Evolutionary conservation across 1,284 basidiomycete species (phyloP).

Genomic region (Pseudozyma hubeiensis): DNA sequence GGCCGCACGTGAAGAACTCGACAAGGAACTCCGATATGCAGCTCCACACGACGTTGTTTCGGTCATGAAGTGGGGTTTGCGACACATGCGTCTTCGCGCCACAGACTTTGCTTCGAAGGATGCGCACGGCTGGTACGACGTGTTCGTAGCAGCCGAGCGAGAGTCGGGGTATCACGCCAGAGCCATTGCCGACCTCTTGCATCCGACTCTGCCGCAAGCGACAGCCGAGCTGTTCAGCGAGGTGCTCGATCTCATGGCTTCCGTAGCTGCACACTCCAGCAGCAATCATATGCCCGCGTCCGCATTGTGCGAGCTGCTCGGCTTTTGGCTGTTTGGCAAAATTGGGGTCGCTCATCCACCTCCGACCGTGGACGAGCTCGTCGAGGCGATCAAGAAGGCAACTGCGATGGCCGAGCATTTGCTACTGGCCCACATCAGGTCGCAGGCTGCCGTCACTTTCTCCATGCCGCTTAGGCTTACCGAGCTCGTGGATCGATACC

Average conservation of each 20-base stretch:
- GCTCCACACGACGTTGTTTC: conserved; percentile 51
- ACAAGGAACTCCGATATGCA: conserved; percentile 51
- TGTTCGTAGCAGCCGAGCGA: conserved; percentile 48
- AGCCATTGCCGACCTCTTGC: conserved; percentile 46
- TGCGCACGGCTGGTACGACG: conserved; percentile 46
- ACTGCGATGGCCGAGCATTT: conserved; percentile 51
- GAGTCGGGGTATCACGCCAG: conserved; percentile 31
- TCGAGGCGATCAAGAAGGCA: conserved; percentile 13
- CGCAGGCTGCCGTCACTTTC: conserved; percentile 49
- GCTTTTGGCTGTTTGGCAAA: conserved; percentile 58
- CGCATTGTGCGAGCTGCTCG: conserved; percentile 39
- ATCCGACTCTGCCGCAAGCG: conserved; percentile 37
- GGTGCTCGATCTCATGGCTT: conserved; percentile 53
- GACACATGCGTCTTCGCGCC: conserved; percentile 41
- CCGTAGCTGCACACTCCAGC: conserved; percentile 49
- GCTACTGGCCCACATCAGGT: conserved; percentile 52
- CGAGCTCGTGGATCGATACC: conserved; percentile 54
- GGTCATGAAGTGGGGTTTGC: conserved; percentile 57
- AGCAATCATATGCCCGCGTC: conserved; percentile 60
- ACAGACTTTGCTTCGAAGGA: conserved; percentile 46
- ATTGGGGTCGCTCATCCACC: conserved; percentile 51
- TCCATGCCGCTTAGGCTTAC: conserved; percentile 53
- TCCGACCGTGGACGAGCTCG: conserved; percentile 37
- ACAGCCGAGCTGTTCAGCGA: conserved; percentile 46
- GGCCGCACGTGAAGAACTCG: conserved; percentile 34